Base-by-base conservation (phyloP, 2,329 filamentous ascomycete genomes). In the Hypoxylon sp. region DNA sequence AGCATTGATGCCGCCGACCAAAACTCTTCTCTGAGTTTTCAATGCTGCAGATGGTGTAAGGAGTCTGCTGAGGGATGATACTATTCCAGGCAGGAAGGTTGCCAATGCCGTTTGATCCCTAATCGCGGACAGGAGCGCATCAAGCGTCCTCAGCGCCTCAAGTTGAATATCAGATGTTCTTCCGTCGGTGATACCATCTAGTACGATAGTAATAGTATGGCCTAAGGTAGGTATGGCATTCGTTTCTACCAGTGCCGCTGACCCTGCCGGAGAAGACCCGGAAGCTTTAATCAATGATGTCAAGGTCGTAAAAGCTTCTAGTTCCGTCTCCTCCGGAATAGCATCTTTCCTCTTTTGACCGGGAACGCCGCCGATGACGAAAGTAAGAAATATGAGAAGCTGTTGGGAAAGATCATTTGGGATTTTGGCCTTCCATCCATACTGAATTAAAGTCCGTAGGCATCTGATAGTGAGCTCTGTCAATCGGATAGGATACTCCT, bases 51-150 rank as follows among this genome's bases (percentile, higher is more conserved):
- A 92, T 0, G 89, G 89, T 3, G 92, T 91, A 56, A 97, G 81
- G 0, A 94, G 83, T 75, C 91, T 95, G 1, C 92, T 90, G 25
- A 99, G 82, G 0, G 90, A 89, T 2, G 96, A 98, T 0, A 97
- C 88, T 0, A 93, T 93, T 8, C 95, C 94, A 0, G 97, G 96
- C 46, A 98, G 85, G 75, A 99, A 96, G 68, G 89, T 95, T 8
- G 94, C 93, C 62, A 97, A 83, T 2, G 92, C 89, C n/a, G 92
- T 87, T 51, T 87, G 87, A 74, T 96, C 91, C 58, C 86, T 89
- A 48, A 97, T 85, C 22, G 89, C 88, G 6, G 79, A 76, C 71
- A 90, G 88, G 6, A 96, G 81, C 0, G 87, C 82, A 56, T 87
- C 81, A 1, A 98, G 78, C 6, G 92, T 89, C 11, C 83, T 79